Evolutionary conservation across 164 flowering plant genomes (phyloP).

Genomic region (grape (Vitis vinifera)): DNA sequence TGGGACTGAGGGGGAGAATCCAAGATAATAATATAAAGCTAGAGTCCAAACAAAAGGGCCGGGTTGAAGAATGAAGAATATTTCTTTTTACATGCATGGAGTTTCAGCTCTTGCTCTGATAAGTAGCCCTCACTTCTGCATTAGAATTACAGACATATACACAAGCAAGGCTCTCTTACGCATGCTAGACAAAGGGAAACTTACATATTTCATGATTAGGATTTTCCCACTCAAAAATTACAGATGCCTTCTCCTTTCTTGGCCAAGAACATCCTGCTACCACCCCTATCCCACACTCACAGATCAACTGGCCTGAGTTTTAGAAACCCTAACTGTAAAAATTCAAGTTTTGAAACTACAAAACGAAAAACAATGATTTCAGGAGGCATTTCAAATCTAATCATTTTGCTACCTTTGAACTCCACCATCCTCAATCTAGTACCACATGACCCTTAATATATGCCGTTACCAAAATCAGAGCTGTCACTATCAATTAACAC

Average conservation of each 20-base stretch:
- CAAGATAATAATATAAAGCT: constrained; percentile 15
- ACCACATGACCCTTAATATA: not conserved
- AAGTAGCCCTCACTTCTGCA: not conserved
- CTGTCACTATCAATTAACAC: no score
- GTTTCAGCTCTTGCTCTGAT: not conserved
- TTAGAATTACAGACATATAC: constrained; percentile 2
- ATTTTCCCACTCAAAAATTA: no score
- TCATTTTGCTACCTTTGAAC: no score
- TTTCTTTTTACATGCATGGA: constrained; percentile 10
- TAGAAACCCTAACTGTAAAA: not conserved
- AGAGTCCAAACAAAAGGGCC: constrained; percentile 23
- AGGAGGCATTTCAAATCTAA: no score
- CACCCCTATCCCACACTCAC: not conserved
- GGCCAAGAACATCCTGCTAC: not conserved
- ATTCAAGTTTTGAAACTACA: no score
- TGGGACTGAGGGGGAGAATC: constrained; percentile 13
- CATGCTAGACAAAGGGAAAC: not conserved
- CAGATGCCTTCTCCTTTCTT: no score
- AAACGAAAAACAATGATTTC: no score
- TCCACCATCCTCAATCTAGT: no score
- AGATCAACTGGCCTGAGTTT: not conserved
- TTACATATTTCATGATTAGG: not conserved
- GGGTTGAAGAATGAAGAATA: constrained; percentile 9
- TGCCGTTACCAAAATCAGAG: no score
- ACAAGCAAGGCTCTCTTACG: no score